Evolutionary conservation across 371 early-diverging fungal genomes (phyloP).

Genomic region (Nosema muscidifuracis): DNA sequence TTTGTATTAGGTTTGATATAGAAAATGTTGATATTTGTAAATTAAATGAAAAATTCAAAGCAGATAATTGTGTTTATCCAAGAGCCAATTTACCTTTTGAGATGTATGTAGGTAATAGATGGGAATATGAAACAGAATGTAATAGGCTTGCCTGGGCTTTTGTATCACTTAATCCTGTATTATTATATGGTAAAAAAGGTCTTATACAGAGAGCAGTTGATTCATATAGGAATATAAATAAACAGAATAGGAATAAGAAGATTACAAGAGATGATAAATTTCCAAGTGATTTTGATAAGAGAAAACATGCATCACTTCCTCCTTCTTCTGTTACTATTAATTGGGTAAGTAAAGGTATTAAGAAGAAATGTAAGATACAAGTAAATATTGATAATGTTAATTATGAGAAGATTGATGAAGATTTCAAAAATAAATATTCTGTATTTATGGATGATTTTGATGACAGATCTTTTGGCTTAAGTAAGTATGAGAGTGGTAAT

Average conservation of each 20-base stretch:
- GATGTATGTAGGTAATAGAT: slow-evolving; percentile 75
- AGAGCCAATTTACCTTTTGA: slow-evolving; percentile 69
- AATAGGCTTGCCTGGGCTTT: slow-evolving; percentile 79
- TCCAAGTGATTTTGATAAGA: slow-evolving; percentile 67
- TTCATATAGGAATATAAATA: slow-evolving; percentile 75
- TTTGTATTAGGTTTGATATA: slow-evolving; percentile 71
- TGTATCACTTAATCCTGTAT: slow-evolving; percentile 71
- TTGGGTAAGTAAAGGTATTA: slow-evolving; percentile 63
- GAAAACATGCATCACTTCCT: slow-evolving; percentile 56
- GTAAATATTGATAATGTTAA: slow-evolving; percentile 66
- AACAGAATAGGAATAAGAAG: slow-evolving; percentile 71
- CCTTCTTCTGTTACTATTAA: slow-evolving; percentile 65
- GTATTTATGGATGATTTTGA: slow-evolving; percentile 67
- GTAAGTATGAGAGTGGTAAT: slow-evolving; percentile 66
- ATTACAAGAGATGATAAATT: slow-evolving; percentile 73
- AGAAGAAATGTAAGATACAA: slow-evolving; percentile 65
- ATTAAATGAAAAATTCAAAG: slow-evolving; percentile 69
- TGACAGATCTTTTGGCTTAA: slow-evolving; percentile 64
- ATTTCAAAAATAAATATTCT: slow-evolving; percentile 66
- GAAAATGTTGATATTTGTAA: slow-evolving; percentile 65
- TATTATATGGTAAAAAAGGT: slow-evolving; percentile 76
- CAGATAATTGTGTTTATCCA: slow-evolving; percentile 75
- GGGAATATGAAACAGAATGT: slow-evolving; percentile 80
- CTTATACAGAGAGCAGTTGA: slow-evolving; percentile 86
- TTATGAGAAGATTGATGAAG: slow-evolving; percentile 61